Evolutionary conservation across 2,329 filamentous ascomycete genomes (phyloP).

Genomic region (Cordyceps militaris): DNA sequence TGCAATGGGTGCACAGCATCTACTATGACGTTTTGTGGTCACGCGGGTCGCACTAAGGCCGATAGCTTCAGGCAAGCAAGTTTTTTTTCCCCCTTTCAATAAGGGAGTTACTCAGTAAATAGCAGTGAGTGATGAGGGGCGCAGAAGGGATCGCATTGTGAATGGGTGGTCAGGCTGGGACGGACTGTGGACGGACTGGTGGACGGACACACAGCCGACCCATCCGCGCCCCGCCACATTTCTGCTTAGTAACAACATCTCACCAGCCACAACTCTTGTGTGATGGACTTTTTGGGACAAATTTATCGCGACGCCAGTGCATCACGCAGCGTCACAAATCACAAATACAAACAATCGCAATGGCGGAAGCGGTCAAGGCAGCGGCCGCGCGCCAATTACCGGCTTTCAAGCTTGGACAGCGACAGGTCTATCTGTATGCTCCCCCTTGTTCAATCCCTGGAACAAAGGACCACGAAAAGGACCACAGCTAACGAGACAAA

Average conservation of each 20-base stretch:
- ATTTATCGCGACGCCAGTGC: neutral
- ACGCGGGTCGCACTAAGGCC: slow-evolving; percentile 12
- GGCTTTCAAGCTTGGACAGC: slow-evolving; percentile 43
- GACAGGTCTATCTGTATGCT: slow-evolving; percentile 50
- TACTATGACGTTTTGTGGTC: slow-evolving; percentile 11
- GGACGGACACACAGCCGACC: neutral
- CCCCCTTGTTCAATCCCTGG: neutral
- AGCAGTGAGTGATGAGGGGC: neutral
- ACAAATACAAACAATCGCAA: slow-evolving; percentile 20
- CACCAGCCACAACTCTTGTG: slow-evolving; percentile 1
- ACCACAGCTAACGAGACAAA: neutral
- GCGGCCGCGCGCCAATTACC: slow-evolving; percentile 31
- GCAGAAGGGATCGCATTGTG: neutral
- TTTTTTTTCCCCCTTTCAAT: neutral
- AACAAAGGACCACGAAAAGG: neutral
- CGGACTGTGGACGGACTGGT: neutral
- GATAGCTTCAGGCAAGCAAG: slow-evolving; percentile 1
- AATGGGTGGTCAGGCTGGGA: neutral
- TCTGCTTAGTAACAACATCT: neutral
- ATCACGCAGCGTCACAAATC: neutral
- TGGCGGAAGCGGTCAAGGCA: slow-evolving; percentile 34
- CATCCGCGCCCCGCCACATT: neutral
- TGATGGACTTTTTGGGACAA: slow-evolving; percentile 1
- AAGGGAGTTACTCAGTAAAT: neutral
- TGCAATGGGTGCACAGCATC: neutral